phyloP scores from a whole-genome alignment of 208 protist species.

The Strigomonas culicis region DNA sequence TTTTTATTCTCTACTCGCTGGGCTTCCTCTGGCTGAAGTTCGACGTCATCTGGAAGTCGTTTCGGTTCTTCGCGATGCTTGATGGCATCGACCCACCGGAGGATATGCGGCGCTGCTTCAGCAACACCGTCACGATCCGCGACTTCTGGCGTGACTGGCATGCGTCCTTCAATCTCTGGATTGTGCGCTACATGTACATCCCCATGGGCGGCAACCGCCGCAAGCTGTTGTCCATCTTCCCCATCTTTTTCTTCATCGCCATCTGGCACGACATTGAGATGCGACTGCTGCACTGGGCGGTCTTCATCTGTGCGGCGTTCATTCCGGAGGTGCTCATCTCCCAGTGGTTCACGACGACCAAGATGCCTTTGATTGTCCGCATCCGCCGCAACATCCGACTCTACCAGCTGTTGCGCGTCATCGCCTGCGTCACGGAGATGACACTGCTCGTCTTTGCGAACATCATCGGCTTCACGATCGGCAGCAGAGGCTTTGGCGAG shows the following conservation, averaged over 20 bases:
- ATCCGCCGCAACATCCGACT: slow-evolving; percentile 22
- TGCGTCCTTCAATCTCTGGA: slow-evolving; percentile 85
- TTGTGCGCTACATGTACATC: slow-evolving; percentile 89
- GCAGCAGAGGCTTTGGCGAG: slow-evolving; percentile 16
- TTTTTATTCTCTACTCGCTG: slow-evolving; percentile 46
- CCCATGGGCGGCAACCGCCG: slow-evolving; percentile 55
- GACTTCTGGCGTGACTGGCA: slow-evolving; percentile 94
- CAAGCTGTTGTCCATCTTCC: slow-evolving; percentile 66
- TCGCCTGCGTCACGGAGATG: slow-evolving; percentile 36
- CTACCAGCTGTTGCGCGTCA: slow-evolving; percentile 39
- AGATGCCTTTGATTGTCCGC: slow-evolving; percentile 16
- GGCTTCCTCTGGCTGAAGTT: slow-evolving; percentile 93
- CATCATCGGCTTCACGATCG: slow-evolving; percentile 63
- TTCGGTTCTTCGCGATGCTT: slow-evolving; percentile 70
- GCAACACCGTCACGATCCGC: slow-evolving; percentile 79
- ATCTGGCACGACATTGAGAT: slow-evolving; percentile 91
- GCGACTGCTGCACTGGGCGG: slow-evolving; percentile 60
- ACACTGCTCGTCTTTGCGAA: slow-evolving; percentile 58
- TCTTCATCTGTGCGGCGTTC: slow-evolving; percentile 62
- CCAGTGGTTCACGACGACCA: slow-evolving; percentile 29
- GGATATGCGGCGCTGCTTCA: slow-evolving; percentile 90
- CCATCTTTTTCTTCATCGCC: slow-evolving; percentile 92
- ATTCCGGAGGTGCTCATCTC: slow-evolving; percentile 65
- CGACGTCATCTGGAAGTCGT: slow-evolving; percentile 88
- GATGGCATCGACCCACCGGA: slow-evolving; percentile 87